Percentiles rank a stretch among this genome's conserved stretches.
Evolutionary conservation across 345 rosid genomes (phyloP).

Genomic region (Mercurialis annua): DNA sequence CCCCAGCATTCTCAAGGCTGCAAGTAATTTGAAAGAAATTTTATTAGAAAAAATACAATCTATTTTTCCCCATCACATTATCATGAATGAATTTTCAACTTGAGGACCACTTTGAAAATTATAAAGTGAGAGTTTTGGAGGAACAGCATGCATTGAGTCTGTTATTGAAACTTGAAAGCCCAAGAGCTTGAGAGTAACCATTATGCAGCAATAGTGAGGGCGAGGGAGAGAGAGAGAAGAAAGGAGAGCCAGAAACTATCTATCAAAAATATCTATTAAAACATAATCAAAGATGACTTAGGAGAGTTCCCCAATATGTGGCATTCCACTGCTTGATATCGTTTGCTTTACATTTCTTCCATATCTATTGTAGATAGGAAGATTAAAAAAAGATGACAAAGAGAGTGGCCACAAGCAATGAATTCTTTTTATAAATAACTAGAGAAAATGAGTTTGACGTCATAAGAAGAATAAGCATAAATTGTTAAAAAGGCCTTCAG

Average conservation of each 20-base stretch:
- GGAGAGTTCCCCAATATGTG: no score
- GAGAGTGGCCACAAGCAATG: not conserved
- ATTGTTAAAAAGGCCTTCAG: not conserved
- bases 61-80: not conserved
- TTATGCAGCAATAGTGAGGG: not conserved
- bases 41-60: not conserved
- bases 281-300: no score
- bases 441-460: not conserved
- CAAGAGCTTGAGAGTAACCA: not conserved
- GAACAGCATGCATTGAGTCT: not conserved
- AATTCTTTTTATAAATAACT: not conserved
- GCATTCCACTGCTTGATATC: no score
- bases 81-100: not conserved
- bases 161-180: not conserved
- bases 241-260: no score
- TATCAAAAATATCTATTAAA: no score
- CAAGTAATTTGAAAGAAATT: conserved; percentile 27
- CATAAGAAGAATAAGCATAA: not conserved
- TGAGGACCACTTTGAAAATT: not conserved
- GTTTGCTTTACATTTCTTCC: no score
- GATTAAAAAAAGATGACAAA: no score
- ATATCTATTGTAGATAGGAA: no score
- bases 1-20: conserved; percentile 98
- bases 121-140: not conserved
- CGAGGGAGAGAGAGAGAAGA: not conserved